Base-by-base conservation (phyloP, 1,284 basidiomycete species). In the Jaminaea rosea region DNA sequence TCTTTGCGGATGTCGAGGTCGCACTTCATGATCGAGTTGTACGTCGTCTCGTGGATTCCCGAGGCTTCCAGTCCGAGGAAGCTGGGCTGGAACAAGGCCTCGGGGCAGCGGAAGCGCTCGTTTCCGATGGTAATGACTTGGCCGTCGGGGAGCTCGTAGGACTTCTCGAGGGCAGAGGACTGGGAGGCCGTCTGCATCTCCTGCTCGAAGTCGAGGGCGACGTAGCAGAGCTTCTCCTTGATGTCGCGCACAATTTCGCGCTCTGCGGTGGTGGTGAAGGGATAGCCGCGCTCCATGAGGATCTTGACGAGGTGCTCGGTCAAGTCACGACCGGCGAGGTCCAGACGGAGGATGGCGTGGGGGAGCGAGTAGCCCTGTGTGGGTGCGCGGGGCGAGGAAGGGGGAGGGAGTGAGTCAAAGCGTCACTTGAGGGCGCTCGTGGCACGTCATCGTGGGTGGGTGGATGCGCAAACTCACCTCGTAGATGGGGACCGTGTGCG, bases 221-320 rank as follows among this genome's bases (percentile, higher is more conserved):
- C 89, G 78, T 94, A 94, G 80, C 90, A 93, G 47, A 94, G 84
- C 81, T 92, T 93, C 82, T 94, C 91, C 82, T 94, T 94, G 82
- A 94, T 92, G 77, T 94, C 91, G 72, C 91, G 84, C 72, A 94
- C 91, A 59, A 94, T 90, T 83, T 93, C 90, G 75, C 86, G 84
- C 80, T 92, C 89, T 56, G 89, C 88, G 19, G 87, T 86, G 66
- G 76, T 94, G 72, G 87, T 90, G 84, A 94, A 93, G 54, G 84
- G 82, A 80, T 96, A 93, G 28, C 91, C 91, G 69, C 91, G 85
- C 80, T 94, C 91, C 78, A 83, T 87, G 73, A 94, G 77, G 76
- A 89, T 87, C 82, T 91, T 93, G 80, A 88, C 84, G 65, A 96
- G 79, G 79, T 84, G 87, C 67, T 91, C 69, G 66, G 91, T 94